Evolutionary conservation across 2,329 filamentous ascomycete species (phyloP).

Genomic region (Pseudogymnoascus sp.): DNA sequence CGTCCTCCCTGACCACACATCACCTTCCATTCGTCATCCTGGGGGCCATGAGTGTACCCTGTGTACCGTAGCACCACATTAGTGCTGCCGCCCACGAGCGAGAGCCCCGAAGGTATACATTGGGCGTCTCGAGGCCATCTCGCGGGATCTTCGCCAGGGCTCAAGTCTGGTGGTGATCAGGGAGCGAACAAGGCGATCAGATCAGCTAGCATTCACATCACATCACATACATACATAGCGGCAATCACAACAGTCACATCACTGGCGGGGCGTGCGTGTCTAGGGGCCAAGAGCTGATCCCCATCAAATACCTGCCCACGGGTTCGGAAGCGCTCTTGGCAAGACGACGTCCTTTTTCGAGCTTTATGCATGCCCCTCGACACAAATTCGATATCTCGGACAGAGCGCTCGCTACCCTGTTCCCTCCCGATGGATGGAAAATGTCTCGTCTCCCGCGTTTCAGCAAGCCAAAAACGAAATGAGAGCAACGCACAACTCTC

Average conservation of each 20-base stretch:
- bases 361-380: background rate
- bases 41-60: background rate
- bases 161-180: background rate
- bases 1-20: background rate
- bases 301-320: background rate
- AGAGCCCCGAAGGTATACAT: background rate
- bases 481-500: background rate
- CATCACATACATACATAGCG: background rate
- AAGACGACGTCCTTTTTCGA: background rate
- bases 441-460: background rate
- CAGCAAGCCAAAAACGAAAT: background rate
- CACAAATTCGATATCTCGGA: background rate
- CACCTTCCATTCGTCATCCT: background rate
- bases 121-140: background rate
- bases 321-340: conserved; percentile 1
- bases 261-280: background rate
- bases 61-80: background rate
- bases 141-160: background rate
- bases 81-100: background rate
- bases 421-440: background rate
- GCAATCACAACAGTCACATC: conserved; percentile 1
- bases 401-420: background rate
- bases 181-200: background rate
- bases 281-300: background rate
- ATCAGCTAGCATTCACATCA: background rate